Evolutionary conservation across 2,329 filamentous ascomycete species (phyloP).

Genomic region (Ophiognomonia clavigignenti-juglandacearum): DNA sequence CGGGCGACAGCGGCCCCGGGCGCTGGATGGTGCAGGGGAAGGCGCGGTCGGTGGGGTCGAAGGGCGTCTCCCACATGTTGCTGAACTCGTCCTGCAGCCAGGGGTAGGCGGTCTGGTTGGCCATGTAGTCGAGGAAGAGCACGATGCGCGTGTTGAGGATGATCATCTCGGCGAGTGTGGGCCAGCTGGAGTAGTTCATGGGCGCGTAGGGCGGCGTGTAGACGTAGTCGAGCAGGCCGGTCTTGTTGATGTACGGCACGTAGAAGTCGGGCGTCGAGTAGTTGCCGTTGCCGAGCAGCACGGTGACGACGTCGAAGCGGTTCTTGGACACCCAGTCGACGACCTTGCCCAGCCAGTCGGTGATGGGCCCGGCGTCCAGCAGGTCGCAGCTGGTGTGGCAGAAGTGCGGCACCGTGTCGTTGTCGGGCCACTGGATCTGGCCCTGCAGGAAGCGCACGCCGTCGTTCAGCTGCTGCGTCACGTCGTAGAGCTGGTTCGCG

Average conservation of each 20-base stretch:
- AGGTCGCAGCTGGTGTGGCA: slow-evolving; percentile 83
- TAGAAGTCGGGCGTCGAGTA: slow-evolving; percentile 62
- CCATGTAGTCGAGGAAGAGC: slow-evolving; percentile 80
- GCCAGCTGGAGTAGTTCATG: slow-evolving; percentile 74
- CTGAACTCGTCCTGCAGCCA: slow-evolving; percentile 86
- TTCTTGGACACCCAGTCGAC: slow-evolving; percentile 67
- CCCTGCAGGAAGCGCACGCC: slow-evolving; percentile 62
- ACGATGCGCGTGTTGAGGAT: slow-evolving; percentile 65
- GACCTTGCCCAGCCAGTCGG: slow-evolving; percentile 66
- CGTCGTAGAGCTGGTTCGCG: slow-evolving; percentile 67
- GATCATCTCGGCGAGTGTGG: slow-evolving; percentile 74
- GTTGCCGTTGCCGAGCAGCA: slow-evolving; percentile 81
- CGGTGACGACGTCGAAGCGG: slow-evolving; percentile 82
- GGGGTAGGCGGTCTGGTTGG: slow-evolving; percentile 71
- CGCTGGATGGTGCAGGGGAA: slow-evolving; percentile 80
- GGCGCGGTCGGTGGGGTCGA: slow-evolving; percentile 57
- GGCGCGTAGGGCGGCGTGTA: slow-evolving; percentile 66
- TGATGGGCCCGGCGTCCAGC: slow-evolving; percentile 74
- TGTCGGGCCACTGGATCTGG: slow-evolving; percentile 55
- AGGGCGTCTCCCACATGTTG: slow-evolving; percentile 88
- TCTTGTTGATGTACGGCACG: slow-evolving; percentile 61
- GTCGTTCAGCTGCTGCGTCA: slow-evolving; percentile 71
- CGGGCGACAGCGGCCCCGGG: slow-evolving; percentile 49
- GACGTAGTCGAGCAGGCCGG: slow-evolving; percentile 67
- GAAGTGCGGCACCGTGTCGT: slow-evolving; percentile 57